Evolutionary conservation across 345 rosid genomes (phyloP).

Genomic region (Viola odorata): DNA sequence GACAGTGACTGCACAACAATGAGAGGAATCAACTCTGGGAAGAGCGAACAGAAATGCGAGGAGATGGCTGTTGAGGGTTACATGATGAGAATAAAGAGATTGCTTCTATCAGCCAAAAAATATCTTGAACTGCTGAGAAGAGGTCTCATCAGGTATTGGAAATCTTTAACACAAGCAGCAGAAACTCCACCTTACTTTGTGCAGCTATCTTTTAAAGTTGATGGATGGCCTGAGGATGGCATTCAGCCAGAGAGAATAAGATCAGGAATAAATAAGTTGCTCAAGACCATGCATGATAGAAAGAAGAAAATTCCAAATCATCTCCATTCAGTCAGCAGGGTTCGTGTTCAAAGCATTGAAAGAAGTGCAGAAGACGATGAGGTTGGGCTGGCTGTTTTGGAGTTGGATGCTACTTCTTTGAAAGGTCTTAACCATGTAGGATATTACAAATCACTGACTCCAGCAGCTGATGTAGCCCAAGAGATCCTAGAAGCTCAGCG

Average conservation of each 20-base stretch:
- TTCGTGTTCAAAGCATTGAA: slow-evolving; percentile 39
- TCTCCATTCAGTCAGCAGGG: slow-evolving; percentile 24
- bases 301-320: slow-evolving; percentile 19
- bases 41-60: slow-evolving; percentile 11
- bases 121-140: slow-evolving; percentile 6
- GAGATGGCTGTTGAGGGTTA: slow-evolving; percentile 13
- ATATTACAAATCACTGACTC: slow-evolving; percentile 34
- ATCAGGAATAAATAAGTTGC: slow-evolving; percentile 33
- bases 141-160: slow-evolving; percentile 31
- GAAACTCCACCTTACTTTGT: slow-evolving; percentile 45
- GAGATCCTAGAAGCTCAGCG: slow-evolving; percentile 34
- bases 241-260: slow-evolving; percentile 38
- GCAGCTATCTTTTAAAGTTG: slow-evolving; percentile 39
- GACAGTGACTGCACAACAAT: slow-evolving; percentile 23
- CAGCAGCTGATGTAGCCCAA: slow-evolving; percentile 41
- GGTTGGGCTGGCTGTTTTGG: slow-evolving; percentile 38
- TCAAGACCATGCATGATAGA: slow-evolving; percentile 24
- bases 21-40: slow-evolving; percentile 9
- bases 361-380: slow-evolving; percentile 32
- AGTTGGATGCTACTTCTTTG: slow-evolving; percentile 32
- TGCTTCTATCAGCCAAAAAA: slow-evolving; percentile 11
- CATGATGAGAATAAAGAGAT: slow-evolving; percentile 8
- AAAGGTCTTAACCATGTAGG: slow-evolving; percentile 14
- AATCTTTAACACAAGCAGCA: slow-evolving; percentile 33
- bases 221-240: slow-evolving; percentile 41